Evolutionary conservation across 495 filamentous ascomycete genomes (phyloP).

Genomic region (Evernia prunastri): DNA sequence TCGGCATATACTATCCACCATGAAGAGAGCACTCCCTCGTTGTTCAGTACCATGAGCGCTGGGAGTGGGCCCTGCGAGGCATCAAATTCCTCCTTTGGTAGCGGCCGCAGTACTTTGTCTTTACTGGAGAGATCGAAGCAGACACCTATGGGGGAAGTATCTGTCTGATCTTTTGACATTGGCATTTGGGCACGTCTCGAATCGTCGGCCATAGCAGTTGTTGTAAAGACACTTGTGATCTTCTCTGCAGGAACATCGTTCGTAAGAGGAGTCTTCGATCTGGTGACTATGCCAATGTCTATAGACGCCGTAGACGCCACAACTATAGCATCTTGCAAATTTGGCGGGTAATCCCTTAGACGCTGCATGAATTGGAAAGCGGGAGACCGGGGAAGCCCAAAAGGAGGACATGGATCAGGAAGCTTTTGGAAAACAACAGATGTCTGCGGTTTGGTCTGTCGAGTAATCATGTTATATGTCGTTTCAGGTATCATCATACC

Average conservation of each 20-base stretch:
- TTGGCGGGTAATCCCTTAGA: slow-evolving; percentile 69
- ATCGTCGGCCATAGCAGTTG: slow-evolving; percentile 68
- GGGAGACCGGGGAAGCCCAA: slow-evolving; percentile 54
- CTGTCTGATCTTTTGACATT: slow-evolving; percentile 52
- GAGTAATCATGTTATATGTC: slow-evolving; percentile 67
- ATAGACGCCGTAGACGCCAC: slow-evolving; percentile 70
- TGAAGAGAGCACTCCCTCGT: slow-evolving; percentile 73
- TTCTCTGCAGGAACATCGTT: slow-evolving; percentile 52
- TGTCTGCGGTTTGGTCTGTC: slow-evolving; percentile 42
- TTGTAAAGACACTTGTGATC: slow-evolving; percentile 60
- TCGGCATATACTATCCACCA: slow-evolving; percentile 94
- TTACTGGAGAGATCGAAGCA: slow-evolving; percentile 75
- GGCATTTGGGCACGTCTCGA: slow-evolving; percentile 69
- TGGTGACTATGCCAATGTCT: slow-evolving; percentile 71
- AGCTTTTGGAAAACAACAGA: slow-evolving; percentile 65
- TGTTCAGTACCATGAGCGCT: slow-evolving; percentile 76
- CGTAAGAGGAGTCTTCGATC: slow-evolving; percentile 57
- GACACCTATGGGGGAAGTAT: slow-evolving; percentile 74
- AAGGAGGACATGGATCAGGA: slow-evolving; percentile 63
- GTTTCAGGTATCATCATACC: slow-evolving; percentile 53
- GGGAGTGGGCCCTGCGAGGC: slow-evolving; percentile 81
- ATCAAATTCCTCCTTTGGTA: slow-evolving; percentile 66
- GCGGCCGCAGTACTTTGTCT: slow-evolving; percentile 70
- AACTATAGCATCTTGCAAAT: slow-evolving; percentile 70
- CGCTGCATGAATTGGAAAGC: slow-evolving; percentile 71